Conservation (phyloP, 2,329 filamentous ascomycete genomes). For the Dactylella cylindrospora region DNA sequence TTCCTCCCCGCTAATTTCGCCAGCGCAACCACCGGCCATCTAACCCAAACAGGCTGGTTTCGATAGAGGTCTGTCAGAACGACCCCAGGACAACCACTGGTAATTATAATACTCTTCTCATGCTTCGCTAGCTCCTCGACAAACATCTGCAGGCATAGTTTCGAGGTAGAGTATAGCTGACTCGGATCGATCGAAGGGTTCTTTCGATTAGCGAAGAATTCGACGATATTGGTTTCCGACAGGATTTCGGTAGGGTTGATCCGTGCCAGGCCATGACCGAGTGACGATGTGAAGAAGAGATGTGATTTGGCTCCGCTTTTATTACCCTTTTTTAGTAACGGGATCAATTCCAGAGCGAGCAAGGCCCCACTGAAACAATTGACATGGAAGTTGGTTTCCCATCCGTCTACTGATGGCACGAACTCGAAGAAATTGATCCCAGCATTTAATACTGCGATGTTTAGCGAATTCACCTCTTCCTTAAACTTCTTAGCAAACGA, state of each 20-base stretch:
- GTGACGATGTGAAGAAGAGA: conserved; percentile 10
- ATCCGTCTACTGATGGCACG: conserved; percentile 52
- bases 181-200: conserved; percentile 12
- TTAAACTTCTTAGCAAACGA: conserved; percentile 9
- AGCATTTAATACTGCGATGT: conserved; percentile 16
- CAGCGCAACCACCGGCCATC: conserved; percentile 9
- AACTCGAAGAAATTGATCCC: conserved; percentile 14
- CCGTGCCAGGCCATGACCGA: conserved; percentile 3
- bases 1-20: conserved; percentile 13
- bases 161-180: conserved; percentile 15
- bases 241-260: not conserved
- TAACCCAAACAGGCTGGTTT: conserved; percentile 13
- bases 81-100: conserved; percentile 15
- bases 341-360: conserved; percentile 59
- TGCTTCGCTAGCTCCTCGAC: conserved; percentile 8
- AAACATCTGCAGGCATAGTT: conserved; percentile 17
- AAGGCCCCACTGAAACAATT: conserved; percentile 62
- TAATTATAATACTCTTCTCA: conserved; percentile 8
- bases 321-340: conserved; percentile 44
- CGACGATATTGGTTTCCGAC: conserved; percentile 13
- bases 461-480: conserved; percentile 7
- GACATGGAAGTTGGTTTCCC: conserved; percentile 60
- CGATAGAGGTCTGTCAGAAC: conserved; percentile 22
- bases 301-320: conserved; percentile 8
- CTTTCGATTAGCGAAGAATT: conserved; percentile 2